Conservation (phyloP, 2,329 filamentous ascomycete species). For the Ophiocordyceps polyrhachis-furcata region DNA sequence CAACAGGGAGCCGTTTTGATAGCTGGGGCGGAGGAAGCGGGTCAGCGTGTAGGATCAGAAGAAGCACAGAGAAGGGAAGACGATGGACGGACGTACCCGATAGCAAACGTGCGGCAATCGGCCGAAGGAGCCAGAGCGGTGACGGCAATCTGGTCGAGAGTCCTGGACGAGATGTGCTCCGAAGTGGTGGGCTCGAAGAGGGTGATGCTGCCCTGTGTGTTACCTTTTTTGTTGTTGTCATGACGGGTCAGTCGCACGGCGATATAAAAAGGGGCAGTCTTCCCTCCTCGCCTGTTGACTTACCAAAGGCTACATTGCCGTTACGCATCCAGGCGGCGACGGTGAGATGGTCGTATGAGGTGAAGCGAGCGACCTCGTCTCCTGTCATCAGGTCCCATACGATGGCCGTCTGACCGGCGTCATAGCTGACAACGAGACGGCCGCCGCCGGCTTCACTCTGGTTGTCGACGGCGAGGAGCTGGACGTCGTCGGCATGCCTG, state of each 20-base stretch:
- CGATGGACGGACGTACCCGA: conserved; percentile 46
- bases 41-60: conserved; percentile 5
- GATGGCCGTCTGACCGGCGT: conserved; percentile 77
- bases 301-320: conserved; percentile 92
- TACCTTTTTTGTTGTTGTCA: too few relatives aligned
- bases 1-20: conserved; percentile 85
- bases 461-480: conserved; percentile 76
- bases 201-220: conserved; percentile 81
- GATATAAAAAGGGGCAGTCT: not conserved
- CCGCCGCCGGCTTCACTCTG: conserved; percentile 74
- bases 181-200: conserved; percentile 85
- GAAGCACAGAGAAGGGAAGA: not conserved
- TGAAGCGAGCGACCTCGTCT: conserved; percentile 78
- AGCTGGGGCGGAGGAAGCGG: conserved; percentile 32
- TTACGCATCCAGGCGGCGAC: conserved; percentile 92
- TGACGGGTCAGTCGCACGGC: not conserved
- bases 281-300: conserved; percentile 11
- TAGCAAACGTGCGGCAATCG: conserved; percentile 88
- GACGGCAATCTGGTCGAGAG: conserved; percentile 79
- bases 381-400: conserved; percentile 94
- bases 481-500: conserved; percentile 65
- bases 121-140: conserved; percentile 79
- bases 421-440: conserved; percentile 79
- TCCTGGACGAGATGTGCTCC: conserved; percentile 79
- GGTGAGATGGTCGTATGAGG: conserved; percentile 70